Conservation (phyloP, 2,329 filamentous ascomycete species). For the Metarhizium sp. region DNA sequence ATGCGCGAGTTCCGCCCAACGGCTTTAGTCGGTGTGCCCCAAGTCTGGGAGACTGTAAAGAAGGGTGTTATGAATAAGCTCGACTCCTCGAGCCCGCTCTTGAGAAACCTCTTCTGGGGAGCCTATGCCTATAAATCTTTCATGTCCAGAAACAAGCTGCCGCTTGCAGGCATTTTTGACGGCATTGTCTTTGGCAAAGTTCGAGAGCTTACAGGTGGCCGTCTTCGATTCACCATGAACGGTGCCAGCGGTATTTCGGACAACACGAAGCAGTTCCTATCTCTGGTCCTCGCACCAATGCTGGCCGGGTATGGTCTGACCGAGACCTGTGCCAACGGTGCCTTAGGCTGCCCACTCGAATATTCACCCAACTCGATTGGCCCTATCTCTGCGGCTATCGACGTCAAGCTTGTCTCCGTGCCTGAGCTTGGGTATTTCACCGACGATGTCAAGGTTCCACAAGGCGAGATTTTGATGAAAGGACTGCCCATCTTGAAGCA, state of each 20-base stretch:
- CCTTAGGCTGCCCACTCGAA: constrained; percentile 73
- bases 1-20: constrained; percentile 88
- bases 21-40: constrained; percentile 86
- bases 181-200: constrained; percentile 84
- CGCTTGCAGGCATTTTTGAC: constrained; percentile 64
- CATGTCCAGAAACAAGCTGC: constrained; percentile 49
- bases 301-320: constrained; percentile 89
- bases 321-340: constrained; percentile 79
- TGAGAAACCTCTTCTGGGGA: constrained; percentile 69
- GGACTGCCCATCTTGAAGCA: constrained; percentile 64
- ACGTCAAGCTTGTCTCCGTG: constrained; percentile 88
- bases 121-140: constrained; percentile 51
- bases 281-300: constrained; percentile 89
- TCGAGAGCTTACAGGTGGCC: constrained; percentile 80
- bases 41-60: constrained; percentile 94
- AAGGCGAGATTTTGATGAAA: constrained; percentile 88
- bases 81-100: constrained; percentile 58
- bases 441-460: constrained; percentile 59
- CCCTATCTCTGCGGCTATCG: constrained; percentile 65
- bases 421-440: constrained; percentile 79
- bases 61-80: constrained; percentile 85
- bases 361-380: constrained; percentile 74
- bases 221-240: constrained; percentile 84
- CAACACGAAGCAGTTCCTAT: constrained; percentile 84
- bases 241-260: constrained; percentile 85